Evolutionary conservation across 371 early-diverging fungal species (phyloP), one percentile per base, ranked within the genome.

Genomic region (Circinella umbellata): DNA sequence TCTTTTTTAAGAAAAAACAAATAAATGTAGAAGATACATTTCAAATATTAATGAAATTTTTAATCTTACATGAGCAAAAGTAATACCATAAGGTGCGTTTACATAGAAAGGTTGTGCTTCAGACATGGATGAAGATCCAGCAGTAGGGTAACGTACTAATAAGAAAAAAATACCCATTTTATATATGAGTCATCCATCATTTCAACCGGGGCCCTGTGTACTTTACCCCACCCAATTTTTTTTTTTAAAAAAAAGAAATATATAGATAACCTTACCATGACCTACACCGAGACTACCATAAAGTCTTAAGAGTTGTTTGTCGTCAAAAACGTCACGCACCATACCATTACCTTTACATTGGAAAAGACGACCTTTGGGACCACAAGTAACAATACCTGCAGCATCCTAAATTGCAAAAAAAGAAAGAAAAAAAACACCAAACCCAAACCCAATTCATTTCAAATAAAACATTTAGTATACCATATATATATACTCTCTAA

Each of bases 101-200:
- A 99, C 99, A 79, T 98, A 99, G 79, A 99, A 97, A 37, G 99
- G 99, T 83, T 99, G 98, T 27, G 98, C 98, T 83, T 98, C 98
- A 8, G 97, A 95, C 69, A 84, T 89, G 36, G 96, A 94, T 9
- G 95, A 94, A 10, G 95, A 89, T 9, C 99, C 99, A 20, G 98
- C 98, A 9, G 99, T 99, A 55, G 99, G 99, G 75, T 99, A 99
- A 57, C 99, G 91, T 49, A 96, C 98, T 96, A 74, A 61, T 39
- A 39, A 54, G 18, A 27, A 66, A 63, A 69, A 27, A 27, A 15
- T 9, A 15, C n/a, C n/a, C n/a, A n/a, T n/a, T n/a, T n/a, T n/a
- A 15, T 4, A 14, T 13, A 55, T 55, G 57, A 55, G 57, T 55
- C 57, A 55, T 34, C 57, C 4, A 55, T n/a, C n/a, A n/a, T n/a